Percentiles rank a stretch among this genome's conserved stretches.
Conservation (phyloP, 768 basidiomycete species). For the Leucocoprinus birnbaumii region DNA sequence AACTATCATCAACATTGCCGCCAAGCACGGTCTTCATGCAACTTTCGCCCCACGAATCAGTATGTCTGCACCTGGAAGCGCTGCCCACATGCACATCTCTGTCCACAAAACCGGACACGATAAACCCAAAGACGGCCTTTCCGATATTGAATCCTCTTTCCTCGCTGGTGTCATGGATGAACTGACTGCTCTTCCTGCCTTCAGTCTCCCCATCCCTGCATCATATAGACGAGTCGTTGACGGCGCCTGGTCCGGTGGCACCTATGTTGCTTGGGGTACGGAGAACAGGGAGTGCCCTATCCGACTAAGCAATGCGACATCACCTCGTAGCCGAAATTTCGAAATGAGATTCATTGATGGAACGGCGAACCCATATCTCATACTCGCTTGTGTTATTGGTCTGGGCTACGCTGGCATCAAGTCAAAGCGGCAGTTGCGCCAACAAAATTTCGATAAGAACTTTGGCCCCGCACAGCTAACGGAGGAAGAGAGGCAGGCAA, state of each 20-base stretch:
- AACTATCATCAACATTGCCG: slow-evolving; percentile 63
- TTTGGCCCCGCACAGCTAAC: slow-evolving; percentile 39
- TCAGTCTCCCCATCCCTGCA: slow-evolving; percentile 57
- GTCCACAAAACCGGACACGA: slow-evolving; percentile 38
- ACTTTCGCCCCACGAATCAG: slow-evolving; percentile 62
- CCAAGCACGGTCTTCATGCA: slow-evolving; percentile 60
- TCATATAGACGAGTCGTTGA: slow-evolving; percentile 67
- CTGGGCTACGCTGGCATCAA: slow-evolving; percentile 53
- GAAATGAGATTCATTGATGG: slow-evolving; percentile 64
- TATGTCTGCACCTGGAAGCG: slow-evolving; percentile 44
- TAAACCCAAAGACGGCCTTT: slow-evolving; percentile 11
- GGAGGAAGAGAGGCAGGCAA: slow-evolving; percentile 35
- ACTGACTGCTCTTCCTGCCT: slow-evolving; percentile 52
- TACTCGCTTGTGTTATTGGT: slow-evolving; percentile 53
- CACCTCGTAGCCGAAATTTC: slow-evolving; percentile 51
- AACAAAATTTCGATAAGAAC: slow-evolving; percentile 30
- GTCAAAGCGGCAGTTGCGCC: slow-evolving; percentile 28
- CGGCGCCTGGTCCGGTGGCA: slow-evolving; percentile 71
- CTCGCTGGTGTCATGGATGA: slow-evolving; percentile 56
- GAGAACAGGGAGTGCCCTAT: slow-evolving; percentile 69
- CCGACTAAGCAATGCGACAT: slow-evolving; percentile 48
- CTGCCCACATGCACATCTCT: slow-evolving; percentile 65
- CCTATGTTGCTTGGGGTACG: slow-evolving; percentile 64
- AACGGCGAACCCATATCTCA: slow-evolving; percentile 62
- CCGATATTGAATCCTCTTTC: slow-evolving; percentile 51